A percentile compares a stretch with the other conserved stretches of the same genome.
phyloP scores from a whole-genome alignment of 2,329 filamentous ascomycete genomes.

The Aspergillus quadricinctus region DNA sequence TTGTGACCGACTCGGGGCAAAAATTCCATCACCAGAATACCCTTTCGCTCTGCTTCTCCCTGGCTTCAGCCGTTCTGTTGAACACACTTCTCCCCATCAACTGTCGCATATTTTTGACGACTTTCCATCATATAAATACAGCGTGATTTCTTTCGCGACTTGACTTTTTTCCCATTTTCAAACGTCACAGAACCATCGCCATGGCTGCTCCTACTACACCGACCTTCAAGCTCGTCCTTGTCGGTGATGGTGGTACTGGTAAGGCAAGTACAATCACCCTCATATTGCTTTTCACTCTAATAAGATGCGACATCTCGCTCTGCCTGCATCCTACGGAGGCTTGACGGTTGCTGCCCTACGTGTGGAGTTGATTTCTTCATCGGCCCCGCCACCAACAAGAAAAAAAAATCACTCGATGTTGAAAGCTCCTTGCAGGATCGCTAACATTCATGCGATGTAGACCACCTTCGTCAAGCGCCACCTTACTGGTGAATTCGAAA shows the following conservation, averaged over 20 bases:
- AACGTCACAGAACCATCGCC: conserved; percentile 23
- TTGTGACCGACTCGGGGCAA: conserved; percentile 22
- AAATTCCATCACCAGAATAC: conserved; percentile 27
- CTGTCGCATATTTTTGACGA: conserved; percentile 20
- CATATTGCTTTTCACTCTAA: conserved; percentile 6
- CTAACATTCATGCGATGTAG: conserved; percentile 47
- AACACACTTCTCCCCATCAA: conserved; percentile 14
- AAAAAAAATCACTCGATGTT: conserved; percentile 22
- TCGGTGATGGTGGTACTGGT: conserved; percentile 98
- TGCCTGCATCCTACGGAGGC: not conserved
- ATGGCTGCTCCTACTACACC: conserved; percentile 66
- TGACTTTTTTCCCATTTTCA: conserved; percentile 11
- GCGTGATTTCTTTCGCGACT: conserved; percentile 11
- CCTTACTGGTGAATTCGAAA: conserved; percentile 99
- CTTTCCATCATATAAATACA: conserved; percentile 10
- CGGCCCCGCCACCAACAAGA: conserved; percentile 24
- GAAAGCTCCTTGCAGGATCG: conserved; percentile 11
- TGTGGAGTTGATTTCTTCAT: conserved; percentile 11
- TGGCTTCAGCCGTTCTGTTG: conserved; percentile 19
- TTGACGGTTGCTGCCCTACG: not conserved
- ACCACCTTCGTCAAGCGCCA: conserved; percentile 99
- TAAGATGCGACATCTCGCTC: not conserved
- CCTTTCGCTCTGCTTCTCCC: conserved; percentile 25
- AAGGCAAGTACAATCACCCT: conserved; percentile 64
- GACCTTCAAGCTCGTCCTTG: conserved; percentile 99